Evolutionary conservation across 1,139 yeast genomes (phyloP), one percentile per base, ranked within the genome.

Genomic region (Spathaspora sp.): DNA sequence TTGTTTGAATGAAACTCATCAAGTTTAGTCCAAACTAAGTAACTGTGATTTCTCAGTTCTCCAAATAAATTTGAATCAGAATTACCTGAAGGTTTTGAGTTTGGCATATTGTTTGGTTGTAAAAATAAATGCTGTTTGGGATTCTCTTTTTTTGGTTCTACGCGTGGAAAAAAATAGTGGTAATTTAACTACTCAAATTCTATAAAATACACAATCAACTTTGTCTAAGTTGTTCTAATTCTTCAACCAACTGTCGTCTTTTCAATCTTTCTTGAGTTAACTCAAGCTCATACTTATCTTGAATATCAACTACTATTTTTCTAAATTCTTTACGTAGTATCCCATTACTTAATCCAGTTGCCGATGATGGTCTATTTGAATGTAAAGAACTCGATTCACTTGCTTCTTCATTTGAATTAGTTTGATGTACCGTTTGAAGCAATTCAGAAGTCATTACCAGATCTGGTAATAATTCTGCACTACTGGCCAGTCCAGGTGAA

Each of bases 261-360:
- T 76, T 82, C n/a, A 70, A 59, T 44, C 81, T 74, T 59, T 84
- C 89, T 57, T 76, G 78, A 40, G 74, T 72, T 49, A 86, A 61
- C 54, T 84, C 86, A 24, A 70, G 62, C 52, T 80, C 84, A 56
- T 84, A 84, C 50, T 78, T 81, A 40, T 74, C 78, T 51, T 83
- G 86, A 51, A 87, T 74, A 41, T 82, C 86, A 46, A 73, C 70
- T 1, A 86, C 84, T 38, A 86, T 76, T 56, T 80, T 81, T 57
- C 82, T 82, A 68, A 87, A 87, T 63, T 87, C 91, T 54, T 82
- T 78, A 47, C 90, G 73, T 55, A 87, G 67, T 1, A 84, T 80
- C 1, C 72, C 76, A 44, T 64, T 72, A 55, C 74, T 69, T 52
- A 59, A 65, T 8, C 61, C 59, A 24, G 41, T 31, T 1, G 38